Base-by-base conservation (phyloP, 2,329 filamentous ascomycete genomes). In the Monilinia fructigena region DNA sequence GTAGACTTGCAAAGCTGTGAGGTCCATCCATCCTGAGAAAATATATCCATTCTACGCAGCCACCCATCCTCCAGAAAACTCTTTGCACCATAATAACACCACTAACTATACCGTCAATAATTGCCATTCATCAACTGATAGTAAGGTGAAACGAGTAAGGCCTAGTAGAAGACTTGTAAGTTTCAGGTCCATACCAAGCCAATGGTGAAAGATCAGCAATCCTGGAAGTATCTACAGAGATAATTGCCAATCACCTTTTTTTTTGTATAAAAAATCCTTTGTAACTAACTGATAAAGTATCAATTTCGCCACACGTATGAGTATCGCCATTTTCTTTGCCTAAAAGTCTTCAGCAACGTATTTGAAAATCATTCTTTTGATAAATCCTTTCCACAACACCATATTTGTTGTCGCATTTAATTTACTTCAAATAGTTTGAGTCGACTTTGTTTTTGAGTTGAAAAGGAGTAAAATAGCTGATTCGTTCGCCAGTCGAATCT, bases 211-310 rank as follows among this genome's bases (percentile, higher is more conserved):
- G 28, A 50, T 60, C 11, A 38, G 45, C 42, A 50, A 48, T 26
- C 38, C 56, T 48, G 28, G 26, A 35, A 48, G 20, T n/a, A n/a
- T 60, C 56, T 60, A 26, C 28, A 60, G 28, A 20, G 11, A 52
- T 28, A 3, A 60, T 50, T 52, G 14, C 58, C 58, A 50, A 60
- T n/a, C 58, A 60, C 1, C 47, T 11, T 50, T 10, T 18, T 38
- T 45, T 60, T 23, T 23, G 1, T 20, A 31, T 38, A 45, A n/a
- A 18, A 20, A 35, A 35, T 6, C 31, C 31, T 50, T 35, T 23
- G 20, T 23, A 50, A 16, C 20, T 60, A 60, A 16, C 20, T 60
- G 8, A 23, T 60, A 6, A 16, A 42, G 28, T 35, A 47, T 12
- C 10, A 38, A n/a, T 38, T 50, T 20, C 28, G 12, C 20, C 28